Conservation (phyloP, 1,284 basidiomycete species). For the Melampsora larici-populina region DNA sequence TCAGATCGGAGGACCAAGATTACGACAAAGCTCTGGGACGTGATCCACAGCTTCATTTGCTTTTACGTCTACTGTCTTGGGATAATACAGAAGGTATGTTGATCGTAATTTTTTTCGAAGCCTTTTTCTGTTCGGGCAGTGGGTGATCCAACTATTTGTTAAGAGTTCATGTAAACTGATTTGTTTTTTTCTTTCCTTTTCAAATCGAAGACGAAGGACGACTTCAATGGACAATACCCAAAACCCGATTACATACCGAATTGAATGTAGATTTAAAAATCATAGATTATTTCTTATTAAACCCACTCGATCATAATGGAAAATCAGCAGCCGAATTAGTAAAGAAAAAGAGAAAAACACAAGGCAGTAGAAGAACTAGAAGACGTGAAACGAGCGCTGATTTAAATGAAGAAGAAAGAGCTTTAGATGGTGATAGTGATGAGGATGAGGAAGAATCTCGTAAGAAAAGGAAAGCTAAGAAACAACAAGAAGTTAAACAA, state of each 20-base stretch:
- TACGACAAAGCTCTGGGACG: constrained; percentile 70
- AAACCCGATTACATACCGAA: constrained; percentile 63
- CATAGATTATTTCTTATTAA: constrained; percentile 71
- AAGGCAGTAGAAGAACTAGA: constrained; percentile 1
- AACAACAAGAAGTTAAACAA: neutral
- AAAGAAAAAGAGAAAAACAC: constrained; percentile 61
- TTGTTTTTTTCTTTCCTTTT: constrained; percentile 33
- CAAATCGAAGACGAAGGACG: constrained; percentile 8
- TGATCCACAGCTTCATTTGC: constrained; percentile 72
- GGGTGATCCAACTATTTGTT: constrained; percentile 21
- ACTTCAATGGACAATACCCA: constrained; percentile 67
- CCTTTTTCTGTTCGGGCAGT: constrained; percentile 9
- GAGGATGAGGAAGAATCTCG: neutral
- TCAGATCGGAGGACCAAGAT: constrained; percentile 67
- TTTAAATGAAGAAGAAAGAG: constrained; percentile 10
- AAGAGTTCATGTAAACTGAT: constrained; percentile 33
- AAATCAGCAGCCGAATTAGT: constrained; percentile 67
- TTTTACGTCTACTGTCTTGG: constrained; percentile 60
- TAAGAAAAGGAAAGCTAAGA: constrained; percentile 17
- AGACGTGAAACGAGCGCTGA: neutral
- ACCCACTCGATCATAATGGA: constrained; percentile 70
- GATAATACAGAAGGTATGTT: constrained; percentile 58
- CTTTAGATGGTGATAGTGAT: constrained; percentile 19
- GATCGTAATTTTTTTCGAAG: neutral
- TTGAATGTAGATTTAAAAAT: constrained; percentile 66